Evolutionary conservation across 305 asterid genomes (phyloP).

Genomic region (Solanum hybrid): DNA sequence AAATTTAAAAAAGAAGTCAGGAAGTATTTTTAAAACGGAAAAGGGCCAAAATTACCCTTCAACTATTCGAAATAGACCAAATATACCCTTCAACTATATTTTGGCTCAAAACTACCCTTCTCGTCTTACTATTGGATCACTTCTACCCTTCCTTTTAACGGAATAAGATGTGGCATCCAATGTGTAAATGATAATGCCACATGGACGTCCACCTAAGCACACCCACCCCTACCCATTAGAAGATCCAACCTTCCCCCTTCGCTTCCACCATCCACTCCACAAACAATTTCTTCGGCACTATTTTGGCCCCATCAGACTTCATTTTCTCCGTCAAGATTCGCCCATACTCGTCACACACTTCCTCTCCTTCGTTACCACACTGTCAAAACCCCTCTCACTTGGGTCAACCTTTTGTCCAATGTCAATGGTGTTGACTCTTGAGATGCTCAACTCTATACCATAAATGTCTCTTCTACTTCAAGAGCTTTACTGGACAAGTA

Average conservation of each 20-base stretch:
- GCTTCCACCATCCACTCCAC: not conserved
- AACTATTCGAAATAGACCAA: not conserved
- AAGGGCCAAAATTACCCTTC: not conserved
- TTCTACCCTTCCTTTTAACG: not conserved
- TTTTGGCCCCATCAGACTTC: not conserved
- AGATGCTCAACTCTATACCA: slow-evolving; percentile 30
- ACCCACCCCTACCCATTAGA: not conserved
- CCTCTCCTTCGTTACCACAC: slow-evolving; percentile 28
- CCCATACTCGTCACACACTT: not conserved
- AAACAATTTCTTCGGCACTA: not conserved
- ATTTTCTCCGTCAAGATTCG: not conserved
- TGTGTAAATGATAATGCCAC: not conserved
- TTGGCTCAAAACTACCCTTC: not conserved
- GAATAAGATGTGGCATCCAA: not conserved
- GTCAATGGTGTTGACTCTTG: slow-evolving; percentile 17
- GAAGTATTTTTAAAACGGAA: not conserved
- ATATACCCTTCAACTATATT: not conserved
- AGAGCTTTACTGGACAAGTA: slow-evolving; percentile 19
- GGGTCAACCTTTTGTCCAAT: slow-evolving; percentile 29
- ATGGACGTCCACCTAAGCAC: not conserved
- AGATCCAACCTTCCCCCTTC: not conserved
- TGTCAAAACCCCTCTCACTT: slow-evolving; percentile 40
- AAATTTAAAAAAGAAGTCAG: no score
- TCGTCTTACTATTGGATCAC: not conserved
- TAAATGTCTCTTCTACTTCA: slow-evolving; percentile 39